Evolutionary conservation across 192 early-diverging fungal genomes (phyloP), one percentile per base, ranked within the genome.

Genomic region (Umbelopsis sp.): DNA sequence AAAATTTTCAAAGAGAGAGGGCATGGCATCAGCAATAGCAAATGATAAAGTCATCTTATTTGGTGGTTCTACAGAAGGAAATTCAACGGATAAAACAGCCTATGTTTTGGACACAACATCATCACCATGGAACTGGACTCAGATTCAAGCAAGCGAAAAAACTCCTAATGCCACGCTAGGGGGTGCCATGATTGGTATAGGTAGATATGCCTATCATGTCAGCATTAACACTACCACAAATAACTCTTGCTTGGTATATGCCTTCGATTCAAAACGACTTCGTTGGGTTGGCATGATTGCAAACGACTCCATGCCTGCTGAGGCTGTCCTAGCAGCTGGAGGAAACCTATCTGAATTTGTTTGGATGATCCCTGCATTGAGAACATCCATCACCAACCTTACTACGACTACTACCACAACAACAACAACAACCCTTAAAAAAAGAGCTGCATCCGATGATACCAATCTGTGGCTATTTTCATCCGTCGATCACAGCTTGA

Each of bases 111-210:
- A 62, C n/a, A 62, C 56, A 11, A 62, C 56, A 2, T 17, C 56
- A 14, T 36, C 56, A 20, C 56, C 56, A 11, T 62, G 56, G 56
- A 62, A 62, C 26, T 62, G 56, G 56, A 34, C 56, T 62, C 56
- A 62, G 34, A 29, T 62, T 11, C 14, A 2, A 62, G 14, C 56
- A 5, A 32, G 26, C 26, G 25, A 36, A 6, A 29, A 34, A 7
- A 62, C 56, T n/a, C 56, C 56, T 14, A 34, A 6, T 26, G 31
- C 24, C 31, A 17, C 31, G 31, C 31, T 62, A 20, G 56, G 56
- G 34, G 56, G 56, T 12, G 8, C 56, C 6, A 62, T 62, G 56
- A 17, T 62, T 11, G 56, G 56, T 32, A 62, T 62, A 62, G 56
- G 31, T 5, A 62, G 56, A 62, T 62, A 62, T 34, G 56, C 56